A percentile compares a stretch with the other conserved stretches of the same genome.
These are phyloP conservation scores for Nothophoma quercina DNA, from an alignment of 2,329 filamentous ascomycete genomes.

Conservation along the genomic window DNA sequence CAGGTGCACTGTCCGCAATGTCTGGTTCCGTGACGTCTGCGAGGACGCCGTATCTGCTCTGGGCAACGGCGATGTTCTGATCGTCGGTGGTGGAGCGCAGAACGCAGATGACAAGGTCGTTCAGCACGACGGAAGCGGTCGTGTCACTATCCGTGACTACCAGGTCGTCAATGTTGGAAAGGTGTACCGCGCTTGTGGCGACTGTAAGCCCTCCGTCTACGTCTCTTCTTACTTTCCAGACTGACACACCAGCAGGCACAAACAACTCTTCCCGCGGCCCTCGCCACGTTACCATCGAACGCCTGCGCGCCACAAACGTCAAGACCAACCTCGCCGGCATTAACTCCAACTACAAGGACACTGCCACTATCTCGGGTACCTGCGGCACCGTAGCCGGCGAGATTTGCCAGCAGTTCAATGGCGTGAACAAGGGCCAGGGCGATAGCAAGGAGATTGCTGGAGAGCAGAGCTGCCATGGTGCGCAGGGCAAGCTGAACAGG, in stretches of 20 bases:
- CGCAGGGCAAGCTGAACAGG: slow-evolving; percentile 6
- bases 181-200: slow-evolving; percentile 57
- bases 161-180: slow-evolving; percentile 55
- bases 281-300: slow-evolving; percentile 50
- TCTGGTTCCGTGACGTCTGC: slow-evolving; percentile 28
- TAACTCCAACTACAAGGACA: slow-evolving; percentile 58
- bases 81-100: slow-evolving; percentile 42
- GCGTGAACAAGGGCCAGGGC: slow-evolving; percentile 6
- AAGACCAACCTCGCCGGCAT: slow-evolving; percentile 50
- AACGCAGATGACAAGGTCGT: slow-evolving; percentile 40
- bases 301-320: slow-evolving; percentile 46
- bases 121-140: slow-evolving; percentile 42
- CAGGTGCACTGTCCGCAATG: slow-evolving; percentile 51
- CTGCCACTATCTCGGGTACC: slow-evolving; percentile 52
- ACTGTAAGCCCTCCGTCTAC: background rate
- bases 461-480: slow-evolving; percentile 5
- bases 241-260: background rate
- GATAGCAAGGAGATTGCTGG: background rate
- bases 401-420: slow-evolving; percentile 22
- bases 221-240: background rate
- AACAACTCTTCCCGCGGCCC: slow-evolving; percentile 53
- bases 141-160: slow-evolving; percentile 12
- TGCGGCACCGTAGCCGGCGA: slow-evolving; percentile 23
- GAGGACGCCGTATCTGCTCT: slow-evolving; percentile 27
- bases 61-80: slow-evolving; percentile 33